phyloP scores from a whole-genome alignment of 2,329 filamentous ascomycete species.

The Pseudogymnoascus sp. region DNA sequence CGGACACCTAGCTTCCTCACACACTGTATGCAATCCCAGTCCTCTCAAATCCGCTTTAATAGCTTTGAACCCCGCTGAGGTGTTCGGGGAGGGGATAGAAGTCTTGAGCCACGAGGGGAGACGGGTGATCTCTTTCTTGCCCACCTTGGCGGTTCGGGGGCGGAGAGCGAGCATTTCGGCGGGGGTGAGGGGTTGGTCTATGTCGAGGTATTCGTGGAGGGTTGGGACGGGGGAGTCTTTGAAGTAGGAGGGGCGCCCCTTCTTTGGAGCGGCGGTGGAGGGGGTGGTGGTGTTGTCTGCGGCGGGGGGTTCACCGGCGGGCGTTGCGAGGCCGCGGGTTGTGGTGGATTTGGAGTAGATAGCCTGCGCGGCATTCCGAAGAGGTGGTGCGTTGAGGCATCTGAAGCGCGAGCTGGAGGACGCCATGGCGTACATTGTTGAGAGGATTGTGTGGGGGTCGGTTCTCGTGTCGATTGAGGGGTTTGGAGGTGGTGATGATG shows the following conservation, averaged over 20 bases:
- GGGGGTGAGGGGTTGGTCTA: constrained; percentile 37
- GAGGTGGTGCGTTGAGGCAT: constrained; percentile 24
- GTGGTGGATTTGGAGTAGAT: constrained; percentile 16
- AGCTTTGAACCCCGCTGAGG: constrained; percentile 70
- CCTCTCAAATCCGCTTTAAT: constrained; percentile 92
- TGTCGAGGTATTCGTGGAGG: constrained; percentile 50
- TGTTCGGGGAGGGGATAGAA: constrained; percentile 72
- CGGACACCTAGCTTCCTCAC: constrained; percentile 93
- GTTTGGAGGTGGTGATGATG: neutral
- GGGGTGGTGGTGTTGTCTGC: constrained; percentile 11
- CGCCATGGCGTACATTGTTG: constrained; percentile 19
- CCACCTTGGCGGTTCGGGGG: constrained; percentile 52
- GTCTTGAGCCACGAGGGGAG: constrained; percentile 95
- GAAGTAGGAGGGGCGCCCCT: constrained; percentile 30
- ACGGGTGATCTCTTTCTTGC: constrained; percentile 60
- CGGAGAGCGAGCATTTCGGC: constrained; percentile 53
- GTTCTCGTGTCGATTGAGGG: neutral
- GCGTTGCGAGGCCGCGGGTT: constrained; percentile 6
- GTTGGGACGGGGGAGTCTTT: constrained; percentile 40
- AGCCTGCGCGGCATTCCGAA: constrained; percentile 21
- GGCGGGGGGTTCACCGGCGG: constrained; percentile 18
- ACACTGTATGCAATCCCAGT: constrained; percentile 86
- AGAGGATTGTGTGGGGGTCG: neutral
- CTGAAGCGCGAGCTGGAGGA: constrained; percentile 22
- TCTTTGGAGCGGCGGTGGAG: constrained; percentile 15